Evolutionary conservation across 2,329 filamentous ascomycete genomes (phyloP).

Genomic region (Epichloe bromicola): DNA sequence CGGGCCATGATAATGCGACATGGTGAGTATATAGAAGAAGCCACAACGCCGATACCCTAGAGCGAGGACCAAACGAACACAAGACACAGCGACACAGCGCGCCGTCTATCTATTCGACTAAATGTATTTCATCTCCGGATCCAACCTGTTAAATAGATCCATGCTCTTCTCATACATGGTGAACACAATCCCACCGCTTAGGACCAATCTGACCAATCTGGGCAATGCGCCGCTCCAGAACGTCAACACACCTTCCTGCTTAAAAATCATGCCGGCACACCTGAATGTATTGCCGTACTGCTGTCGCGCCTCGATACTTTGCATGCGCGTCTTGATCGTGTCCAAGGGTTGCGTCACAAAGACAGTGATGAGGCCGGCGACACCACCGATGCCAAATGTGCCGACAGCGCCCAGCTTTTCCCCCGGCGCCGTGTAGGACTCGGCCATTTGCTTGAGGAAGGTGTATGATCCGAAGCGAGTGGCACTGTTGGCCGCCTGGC

Average conservation of each 20-base stretch:
- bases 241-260: conserved; percentile 76
- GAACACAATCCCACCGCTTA: conserved; percentile 95
- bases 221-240: conserved; percentile 93
- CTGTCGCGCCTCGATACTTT: conserved; percentile 73
- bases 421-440: conserved; percentile 88
- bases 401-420: conserved; percentile 83
- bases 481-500: conserved; percentile 89
- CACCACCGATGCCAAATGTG: conserved; percentile 82
- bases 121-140: conserved; percentile 76
- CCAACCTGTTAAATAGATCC: conserved; percentile 65
- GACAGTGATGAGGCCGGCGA: conserved; percentile 85
- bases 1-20: no score
- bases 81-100: background rate
- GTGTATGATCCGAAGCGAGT: conserved; percentile 87
- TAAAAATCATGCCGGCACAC: conserved; percentile 73
- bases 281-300: conserved; percentile 79
- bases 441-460: conserved; percentile 76
- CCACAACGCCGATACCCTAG: no score
- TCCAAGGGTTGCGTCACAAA: conserved; percentile 66
- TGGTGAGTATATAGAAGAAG: no score
- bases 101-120: conserved; percentile 23
- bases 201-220: conserved; percentile 65
- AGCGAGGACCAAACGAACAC: background rate
- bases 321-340: conserved; percentile 96
- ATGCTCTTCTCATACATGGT: conserved; percentile 98